Base-by-base conservation (phyloP, 306 rosid species). In the Cicer bijugum region DNA sequence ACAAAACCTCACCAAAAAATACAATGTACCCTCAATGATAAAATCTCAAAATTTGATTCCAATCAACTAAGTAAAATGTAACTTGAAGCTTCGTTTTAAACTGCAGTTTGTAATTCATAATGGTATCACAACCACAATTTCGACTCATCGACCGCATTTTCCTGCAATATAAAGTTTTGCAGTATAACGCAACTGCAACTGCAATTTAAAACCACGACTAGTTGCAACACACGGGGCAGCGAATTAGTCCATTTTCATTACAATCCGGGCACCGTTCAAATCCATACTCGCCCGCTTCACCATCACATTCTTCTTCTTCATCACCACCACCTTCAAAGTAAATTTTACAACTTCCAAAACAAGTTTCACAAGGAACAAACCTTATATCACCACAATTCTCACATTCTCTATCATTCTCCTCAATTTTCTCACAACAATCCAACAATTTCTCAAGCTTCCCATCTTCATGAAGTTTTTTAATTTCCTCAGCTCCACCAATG, bases 291-390 rank as follows among this genome's bases (percentile, higher is more conserved):
- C 76, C 83, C 6, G 53, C 75, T 10, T 84, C 91, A 39, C 55
- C 70, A 35, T 71, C 86, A 6, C 67, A 84, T 0, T 80, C 78
- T 28, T 58, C 74, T 10, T 82, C 79, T 19, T 71, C 87, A 4
- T 69, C 82, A 14, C 69, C 73, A 12, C 72, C 75, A 0, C 47
- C 86, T 80, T 86, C 96, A 69, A 83, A 84, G 52, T 88, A 95
- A 51, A 95, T 86, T 83, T 95, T 95, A 71, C 99, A 95, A 78
- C 99, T 95, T 48, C 99, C 99, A 8, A 75, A 86, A 72, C 99
- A 95, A 8, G 97, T 86, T 80, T 88, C 92, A 78, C 99, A 95
- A 35, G 97, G 99, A 81, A 95, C 87, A 85, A 95, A 95, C 82
- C 97, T 87, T 65, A 95, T 39, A 76, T 95, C 97, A 33, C 97